A percentile compares a stretch with the other conserved stretches of the same genome.
Conservation (phyloP, 345 rosid genomes). For the Acer campestre region DNA sequence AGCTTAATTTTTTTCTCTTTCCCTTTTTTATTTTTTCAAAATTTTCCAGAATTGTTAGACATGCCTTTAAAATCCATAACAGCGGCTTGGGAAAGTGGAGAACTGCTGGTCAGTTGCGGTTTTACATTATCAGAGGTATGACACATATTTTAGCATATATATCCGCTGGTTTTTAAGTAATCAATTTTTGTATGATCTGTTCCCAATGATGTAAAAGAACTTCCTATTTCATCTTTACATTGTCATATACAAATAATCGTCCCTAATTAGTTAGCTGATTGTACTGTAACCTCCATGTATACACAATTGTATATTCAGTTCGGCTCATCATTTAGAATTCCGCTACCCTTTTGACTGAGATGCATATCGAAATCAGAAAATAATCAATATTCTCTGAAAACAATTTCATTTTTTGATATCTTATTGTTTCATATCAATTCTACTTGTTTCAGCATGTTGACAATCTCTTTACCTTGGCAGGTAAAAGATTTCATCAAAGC, state of each 20-base stretch:
- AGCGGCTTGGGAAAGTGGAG: constrained; percentile 84
- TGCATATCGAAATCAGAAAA: not conserved
- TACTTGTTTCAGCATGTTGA: not conserved
- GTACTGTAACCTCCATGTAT: too few species aligned
- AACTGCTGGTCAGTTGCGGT: constrained; percentile 65
- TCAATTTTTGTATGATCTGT: too few species aligned
- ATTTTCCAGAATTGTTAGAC: constrained; percentile 71
- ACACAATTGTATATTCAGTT: not conserved
- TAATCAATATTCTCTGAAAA: not conserved
- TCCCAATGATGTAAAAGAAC: too few species aligned
- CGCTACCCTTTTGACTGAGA: not conserved
- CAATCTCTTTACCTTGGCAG: constrained; percentile 39
- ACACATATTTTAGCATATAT: not conserved
- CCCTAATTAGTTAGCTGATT: too few species aligned
- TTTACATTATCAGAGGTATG: constrained; percentile 83
- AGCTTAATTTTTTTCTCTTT: not conserved
- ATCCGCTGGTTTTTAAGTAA: not conserved
- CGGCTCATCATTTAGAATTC: not conserved
- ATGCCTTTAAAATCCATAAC: constrained; percentile 89
- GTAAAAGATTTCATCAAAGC: constrained; percentile 81
- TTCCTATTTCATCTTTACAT: too few species aligned
- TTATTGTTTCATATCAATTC: not conserved
- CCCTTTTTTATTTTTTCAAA: not conserved
- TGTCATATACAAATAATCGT: too few species aligned
- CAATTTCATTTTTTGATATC: not conserved